Percentiles rank a stretch among this genome's conserved stretches.
Conservation (phyloP, 2,329 filamentous ascomycete genomes). For the Aspergillus pseudonomiae region DNA sequence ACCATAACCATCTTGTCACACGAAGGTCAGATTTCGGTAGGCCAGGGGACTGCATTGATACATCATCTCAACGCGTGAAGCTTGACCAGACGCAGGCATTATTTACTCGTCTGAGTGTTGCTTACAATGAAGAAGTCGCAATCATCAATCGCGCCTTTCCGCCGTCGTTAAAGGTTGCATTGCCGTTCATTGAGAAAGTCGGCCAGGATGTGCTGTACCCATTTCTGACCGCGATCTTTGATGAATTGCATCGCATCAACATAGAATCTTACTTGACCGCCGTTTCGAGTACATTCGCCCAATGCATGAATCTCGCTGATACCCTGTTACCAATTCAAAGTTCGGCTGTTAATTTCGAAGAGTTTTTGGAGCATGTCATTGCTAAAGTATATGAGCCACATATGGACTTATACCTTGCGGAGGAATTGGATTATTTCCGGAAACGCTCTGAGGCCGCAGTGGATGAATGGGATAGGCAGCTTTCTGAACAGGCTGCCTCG, state of each 20-base stretch:
- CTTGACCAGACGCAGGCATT: conserved; percentile 81
- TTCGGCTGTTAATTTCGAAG: conserved; percentile 62
- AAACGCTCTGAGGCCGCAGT: conserved; percentile 76
- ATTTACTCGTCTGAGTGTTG: conserved; percentile 72
- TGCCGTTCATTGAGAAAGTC: conserved; percentile 78
- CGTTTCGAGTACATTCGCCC: conserved; percentile 84
- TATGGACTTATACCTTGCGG: conserved; percentile 87
- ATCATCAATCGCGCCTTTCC: conserved; percentile 85
- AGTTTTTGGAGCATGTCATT: conserved; percentile 69
- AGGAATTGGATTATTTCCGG: conserved; percentile 86
- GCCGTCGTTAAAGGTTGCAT: conserved; percentile 68
- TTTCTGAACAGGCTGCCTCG: conserved; percentile 86
- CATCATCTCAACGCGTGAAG: conserved; percentile 67
- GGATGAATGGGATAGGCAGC: conserved; percentile 83
- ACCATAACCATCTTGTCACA: conserved; percentile 82
- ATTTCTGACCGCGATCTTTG: conserved; percentile 81
- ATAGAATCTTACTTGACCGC: conserved; percentile 80
- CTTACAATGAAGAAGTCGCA: conserved; percentile 79
- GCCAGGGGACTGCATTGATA: conserved; percentile 79
- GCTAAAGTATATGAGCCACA: conserved; percentile 84
- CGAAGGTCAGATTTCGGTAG: conserved; percentile 72
- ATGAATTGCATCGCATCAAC: conserved; percentile 78
- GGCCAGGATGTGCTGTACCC: conserved; percentile 81
- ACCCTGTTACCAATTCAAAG: conserved; percentile 67
- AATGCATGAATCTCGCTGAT: conserved; percentile 75